Conservation (phyloP, 768 basidiomycete genomes). For the Inosperma sp. region DNA sequence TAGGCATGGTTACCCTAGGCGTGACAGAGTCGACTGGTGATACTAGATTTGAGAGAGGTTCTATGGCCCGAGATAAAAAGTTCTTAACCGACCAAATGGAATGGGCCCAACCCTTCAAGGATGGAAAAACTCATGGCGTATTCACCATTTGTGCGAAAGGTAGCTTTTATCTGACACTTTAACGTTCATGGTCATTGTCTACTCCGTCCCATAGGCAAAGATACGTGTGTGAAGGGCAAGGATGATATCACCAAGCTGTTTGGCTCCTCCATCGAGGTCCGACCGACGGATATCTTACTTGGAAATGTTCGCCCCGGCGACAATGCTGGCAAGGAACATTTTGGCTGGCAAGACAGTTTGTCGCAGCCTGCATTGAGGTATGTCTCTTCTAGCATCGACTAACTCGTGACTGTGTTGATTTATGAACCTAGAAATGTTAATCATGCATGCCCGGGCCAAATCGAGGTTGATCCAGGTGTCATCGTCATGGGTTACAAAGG, state of each 20-base stretch:
- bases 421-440: neutral
- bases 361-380: neutral
- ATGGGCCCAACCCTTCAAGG: neutral
- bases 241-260: neutral
- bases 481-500: slow-evolving; percentile 33
- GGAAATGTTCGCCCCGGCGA: neutral
- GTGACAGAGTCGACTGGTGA: neutral
- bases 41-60: neutral
- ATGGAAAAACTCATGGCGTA: neutral
- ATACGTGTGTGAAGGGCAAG: neutral
- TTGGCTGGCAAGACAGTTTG: neutral
- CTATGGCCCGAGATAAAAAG: neutral
- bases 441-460: neutral
- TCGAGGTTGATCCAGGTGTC: slow-evolving; percentile 18
- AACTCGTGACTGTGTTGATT: neutral
- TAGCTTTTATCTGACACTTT: neutral
- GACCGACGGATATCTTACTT: neutral
- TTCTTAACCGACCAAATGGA: neutral
- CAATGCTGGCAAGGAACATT: neutral
- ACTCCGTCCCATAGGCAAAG: neutral
- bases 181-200: neutral
- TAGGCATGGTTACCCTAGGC: neutral
- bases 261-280: neutral
- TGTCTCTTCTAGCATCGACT: neutral
- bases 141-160: neutral